Percentiles rank a stretch among this genome's conserved stretches.
These are phyloP conservation scores for Protomyces arabidopsidicola DNA, from an alignment of 1,139 yeast species.

Conservation along the genomic window DNA sequence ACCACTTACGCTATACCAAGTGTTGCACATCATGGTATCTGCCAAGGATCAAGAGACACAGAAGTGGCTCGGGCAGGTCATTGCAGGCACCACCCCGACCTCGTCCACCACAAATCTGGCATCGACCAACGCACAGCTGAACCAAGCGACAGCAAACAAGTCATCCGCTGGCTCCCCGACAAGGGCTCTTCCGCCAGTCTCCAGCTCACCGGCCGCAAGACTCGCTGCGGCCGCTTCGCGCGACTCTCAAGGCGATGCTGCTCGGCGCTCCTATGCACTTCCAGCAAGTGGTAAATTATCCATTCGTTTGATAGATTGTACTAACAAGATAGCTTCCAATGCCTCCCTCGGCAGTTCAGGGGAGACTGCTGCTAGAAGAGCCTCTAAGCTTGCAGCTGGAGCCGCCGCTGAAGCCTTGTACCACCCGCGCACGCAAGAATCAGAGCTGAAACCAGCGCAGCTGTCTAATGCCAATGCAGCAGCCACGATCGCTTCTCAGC, in stretches of 20 bases:
- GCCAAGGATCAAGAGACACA: slow-evolving; percentile 14
- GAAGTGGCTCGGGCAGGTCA: slow-evolving; percentile 24
- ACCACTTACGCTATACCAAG: neutral
- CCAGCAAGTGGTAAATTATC: neutral
- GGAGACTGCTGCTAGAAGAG: slow-evolving; percentile 15
- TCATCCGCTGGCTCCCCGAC: slow-evolving; percentile 7
- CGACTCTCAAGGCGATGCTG: too few relatives aligned
- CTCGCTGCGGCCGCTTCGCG: neutral
- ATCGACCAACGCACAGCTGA: neutral
- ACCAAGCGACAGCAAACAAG: slow-evolving; percentile 12
- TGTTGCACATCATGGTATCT: neutral
- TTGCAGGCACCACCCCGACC: slow-evolving; percentile 10
- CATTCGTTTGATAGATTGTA: neutral
- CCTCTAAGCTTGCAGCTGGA: slow-evolving; percentile 18
- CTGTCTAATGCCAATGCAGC: slow-evolving; percentile 24
- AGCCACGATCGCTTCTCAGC: slow-evolving; percentile 16
- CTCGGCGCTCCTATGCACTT: too few relatives aligned
- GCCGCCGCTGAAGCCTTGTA: slow-evolving; percentile 17
- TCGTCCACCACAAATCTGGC: neutral
- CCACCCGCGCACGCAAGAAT: slow-evolving; percentile 6
- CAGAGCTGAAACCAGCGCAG: neutral
- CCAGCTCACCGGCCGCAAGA: neutral
- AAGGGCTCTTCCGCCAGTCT: neutral
- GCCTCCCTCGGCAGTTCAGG: slow-evolving; percentile 9
- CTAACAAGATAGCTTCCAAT: slow-evolving; percentile 1